These are phyloP conservation scores for Zygoascus sp. DNA, from an alignment of 1,139 yeast genomes.

Conservation along the genomic window DNA sequence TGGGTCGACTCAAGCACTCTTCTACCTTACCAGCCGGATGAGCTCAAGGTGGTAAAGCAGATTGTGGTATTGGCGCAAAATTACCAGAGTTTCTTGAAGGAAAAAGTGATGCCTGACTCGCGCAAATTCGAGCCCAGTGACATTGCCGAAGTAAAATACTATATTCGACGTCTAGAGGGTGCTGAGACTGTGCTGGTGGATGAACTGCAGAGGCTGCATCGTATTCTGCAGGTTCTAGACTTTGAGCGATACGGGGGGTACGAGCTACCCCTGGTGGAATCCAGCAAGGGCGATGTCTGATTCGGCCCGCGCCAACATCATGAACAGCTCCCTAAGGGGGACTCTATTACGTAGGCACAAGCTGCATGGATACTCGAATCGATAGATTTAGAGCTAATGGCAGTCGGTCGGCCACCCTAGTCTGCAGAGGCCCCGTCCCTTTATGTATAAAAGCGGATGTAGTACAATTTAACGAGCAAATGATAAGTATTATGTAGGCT, in stretches of 20 bases:
- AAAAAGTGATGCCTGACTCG: slow-evolving; percentile 8
- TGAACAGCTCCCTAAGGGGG: no score
- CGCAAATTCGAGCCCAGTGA: slow-evolving; percentile 23
- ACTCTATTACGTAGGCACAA: no score
- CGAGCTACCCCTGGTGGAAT: slow-evolving; percentile 7
- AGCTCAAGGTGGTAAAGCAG: slow-evolving; percentile 28
- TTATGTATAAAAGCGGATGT: no score
- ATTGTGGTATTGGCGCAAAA: slow-evolving; percentile 34
- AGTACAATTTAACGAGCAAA: neutral
- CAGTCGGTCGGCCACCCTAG: no score
- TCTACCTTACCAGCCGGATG: slow-evolving; percentile 31
- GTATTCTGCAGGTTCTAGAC: slow-evolving; percentile 1
- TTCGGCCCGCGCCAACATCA: no score
- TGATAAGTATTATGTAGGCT: no score
- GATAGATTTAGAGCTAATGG: no score
- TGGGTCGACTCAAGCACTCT: slow-evolving; percentile 25
- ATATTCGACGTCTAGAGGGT: slow-evolving; percentile 46
- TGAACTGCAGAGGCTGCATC: slow-evolving; percentile 1
- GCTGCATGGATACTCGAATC: no score
- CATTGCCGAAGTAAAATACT: slow-evolving; percentile 36
- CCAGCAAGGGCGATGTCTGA: neutral
- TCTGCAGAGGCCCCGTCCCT: no score
- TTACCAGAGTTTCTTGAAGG: slow-evolving; percentile 28
- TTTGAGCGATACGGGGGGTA: slow-evolving; percentile 1
- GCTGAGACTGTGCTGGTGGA: slow-evolving; percentile 25